Percentiles rank a stretch among this genome's conserved stretches.
Evolutionary conservation across 108 stramenopile species (phyloP).

Genomic region (Stephanodiscus minutulus): DNA sequence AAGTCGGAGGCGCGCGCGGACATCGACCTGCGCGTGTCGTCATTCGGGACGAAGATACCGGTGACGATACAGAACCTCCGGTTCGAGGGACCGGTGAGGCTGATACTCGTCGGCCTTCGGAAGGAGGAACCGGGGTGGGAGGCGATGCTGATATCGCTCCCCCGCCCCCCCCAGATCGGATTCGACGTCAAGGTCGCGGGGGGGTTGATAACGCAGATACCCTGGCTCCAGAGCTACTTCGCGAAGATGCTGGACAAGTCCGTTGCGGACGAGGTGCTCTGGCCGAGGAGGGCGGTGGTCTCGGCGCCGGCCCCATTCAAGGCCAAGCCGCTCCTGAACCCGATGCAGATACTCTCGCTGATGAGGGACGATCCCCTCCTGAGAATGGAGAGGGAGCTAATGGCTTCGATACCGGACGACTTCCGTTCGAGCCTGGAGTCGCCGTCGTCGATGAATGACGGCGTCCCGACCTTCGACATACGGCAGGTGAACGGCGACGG

Average conservation of each 20-base stretch:
- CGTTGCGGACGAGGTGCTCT: conserved; percentile 53
- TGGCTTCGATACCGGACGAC: conserved; percentile 48
- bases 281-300: conserved; percentile 56
- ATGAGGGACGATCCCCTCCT: conserved; percentile 48
- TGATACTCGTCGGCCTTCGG: conserved; percentile 48
- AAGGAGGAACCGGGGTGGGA: conserved; percentile 52
- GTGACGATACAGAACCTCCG: conserved; percentile 55
- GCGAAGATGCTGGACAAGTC: conserved; percentile 42
- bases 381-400: conserved; percentile 36
- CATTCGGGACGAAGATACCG: conserved; percentile 39
- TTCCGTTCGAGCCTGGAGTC: conserved; percentile 33
- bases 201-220: conserved; percentile 57
- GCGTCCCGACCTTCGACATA: conserved; percentile 33
- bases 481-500: conserved; percentile 20
- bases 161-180: conserved; percentile 47
- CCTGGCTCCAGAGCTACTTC: conserved; percentile 55
- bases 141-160: conserved; percentile 53
- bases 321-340: conserved; percentile 41
- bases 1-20: conserved; percentile 35
- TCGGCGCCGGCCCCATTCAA: conserved; percentile 47
- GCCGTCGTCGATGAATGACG: conserved; percentile 11
- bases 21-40: conserved; percentile 38
- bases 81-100: conserved; percentile 54
- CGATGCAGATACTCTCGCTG: conserved; percentile 35
- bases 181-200: conserved; percentile 57